phyloP scores from a whole-genome alignment of 768 basidiomycete species.

The Tulasnella sp. region DNA sequence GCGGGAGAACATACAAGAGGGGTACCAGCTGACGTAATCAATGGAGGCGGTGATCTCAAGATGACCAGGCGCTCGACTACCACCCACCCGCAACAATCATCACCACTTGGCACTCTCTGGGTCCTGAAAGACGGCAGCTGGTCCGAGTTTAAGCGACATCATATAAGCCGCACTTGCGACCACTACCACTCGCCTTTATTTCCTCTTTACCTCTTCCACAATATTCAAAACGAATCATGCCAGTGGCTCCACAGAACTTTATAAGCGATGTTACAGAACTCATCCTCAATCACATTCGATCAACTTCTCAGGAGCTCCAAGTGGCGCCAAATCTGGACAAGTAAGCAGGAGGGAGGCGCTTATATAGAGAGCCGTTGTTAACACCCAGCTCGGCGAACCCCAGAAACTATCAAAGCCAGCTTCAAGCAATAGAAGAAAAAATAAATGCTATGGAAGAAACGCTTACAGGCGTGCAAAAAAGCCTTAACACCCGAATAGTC shows the following conservation, averaged over 20 bases:
- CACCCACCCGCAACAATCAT: no score
- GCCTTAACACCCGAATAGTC: neutral
- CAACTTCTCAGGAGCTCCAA: neutral
- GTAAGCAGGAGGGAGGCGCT: neutral
- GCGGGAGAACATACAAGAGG: no score
- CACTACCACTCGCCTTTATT: no score
- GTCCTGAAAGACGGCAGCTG: no score
- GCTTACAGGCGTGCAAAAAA: neutral
- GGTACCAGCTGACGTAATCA: no score
- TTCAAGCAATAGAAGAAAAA: neutral
- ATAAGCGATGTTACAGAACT: neutral
- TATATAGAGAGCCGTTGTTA: neutral
- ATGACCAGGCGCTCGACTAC: no score
- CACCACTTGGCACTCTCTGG: no score
- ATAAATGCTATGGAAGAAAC: neutral
- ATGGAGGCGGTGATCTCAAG: no score
- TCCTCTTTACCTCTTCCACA: no score
- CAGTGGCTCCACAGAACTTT: neutral
- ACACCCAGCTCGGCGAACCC: neutral
- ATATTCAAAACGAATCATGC: neutral
- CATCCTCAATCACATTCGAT: neutral
- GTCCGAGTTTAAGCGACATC: no score
- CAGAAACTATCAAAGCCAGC: neutral
- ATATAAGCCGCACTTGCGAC: no score
- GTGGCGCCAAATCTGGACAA: neutral